Percentiles rank a stretch among this genome's conserved stretches.
phyloP scores from a whole-genome alignment of 2,329 filamentous ascomycete species.

The Cercospora zeae-maydis region DNA sequence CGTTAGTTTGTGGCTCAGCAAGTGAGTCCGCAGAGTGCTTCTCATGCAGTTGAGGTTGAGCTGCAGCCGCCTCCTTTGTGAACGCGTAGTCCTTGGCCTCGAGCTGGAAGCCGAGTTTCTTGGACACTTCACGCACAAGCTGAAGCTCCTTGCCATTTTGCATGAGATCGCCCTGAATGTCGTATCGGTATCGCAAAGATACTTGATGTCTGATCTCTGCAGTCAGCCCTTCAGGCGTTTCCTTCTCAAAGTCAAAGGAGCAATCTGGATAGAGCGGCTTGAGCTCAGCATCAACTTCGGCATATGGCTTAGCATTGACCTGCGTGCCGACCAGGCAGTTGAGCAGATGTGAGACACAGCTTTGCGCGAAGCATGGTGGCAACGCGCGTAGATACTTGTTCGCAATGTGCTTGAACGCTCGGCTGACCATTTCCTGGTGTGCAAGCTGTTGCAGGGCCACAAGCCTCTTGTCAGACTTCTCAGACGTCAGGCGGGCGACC shows the following conservation, averaged over 20 bases:
- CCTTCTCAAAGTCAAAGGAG: conserved; percentile 74
- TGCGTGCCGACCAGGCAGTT: conserved; percentile 84
- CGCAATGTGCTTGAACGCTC: conserved; percentile 90
- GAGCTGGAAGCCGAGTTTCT: conserved; percentile 88
- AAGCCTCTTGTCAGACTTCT: conserved; percentile 63
- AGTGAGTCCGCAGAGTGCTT: conserved; percentile 34
- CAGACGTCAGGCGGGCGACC: conserved; percentile 61
- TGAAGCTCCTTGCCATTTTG: conserved; percentile 69
- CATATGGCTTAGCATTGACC: conserved; percentile 71
- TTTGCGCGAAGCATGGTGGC: conserved; percentile 72
- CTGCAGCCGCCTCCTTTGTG: conserved; percentile 40
- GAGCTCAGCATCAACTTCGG: conserved; percentile 72
- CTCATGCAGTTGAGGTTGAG: conserved; percentile 23
- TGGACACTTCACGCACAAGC: conserved; percentile 78
- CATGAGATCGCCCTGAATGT: conserved; percentile 66
- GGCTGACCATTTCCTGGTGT: conserved; percentile 88
- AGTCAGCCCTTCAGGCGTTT: conserved; percentile 70
- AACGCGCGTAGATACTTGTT: conserved; percentile 75
- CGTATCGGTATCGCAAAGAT: conserved; percentile 70
- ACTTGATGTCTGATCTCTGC: conserved; percentile 69
- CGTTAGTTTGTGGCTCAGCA: conserved; percentile 35
- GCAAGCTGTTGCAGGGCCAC: conserved; percentile 73
- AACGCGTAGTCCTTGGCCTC: conserved; percentile 75
- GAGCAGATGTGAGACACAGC: conserved; percentile 79
- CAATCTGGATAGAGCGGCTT: conserved; percentile 74